Base-by-base conservation (phyloP, 176 grass and related monocot species). In the Tuctoria greenei region DNA sequence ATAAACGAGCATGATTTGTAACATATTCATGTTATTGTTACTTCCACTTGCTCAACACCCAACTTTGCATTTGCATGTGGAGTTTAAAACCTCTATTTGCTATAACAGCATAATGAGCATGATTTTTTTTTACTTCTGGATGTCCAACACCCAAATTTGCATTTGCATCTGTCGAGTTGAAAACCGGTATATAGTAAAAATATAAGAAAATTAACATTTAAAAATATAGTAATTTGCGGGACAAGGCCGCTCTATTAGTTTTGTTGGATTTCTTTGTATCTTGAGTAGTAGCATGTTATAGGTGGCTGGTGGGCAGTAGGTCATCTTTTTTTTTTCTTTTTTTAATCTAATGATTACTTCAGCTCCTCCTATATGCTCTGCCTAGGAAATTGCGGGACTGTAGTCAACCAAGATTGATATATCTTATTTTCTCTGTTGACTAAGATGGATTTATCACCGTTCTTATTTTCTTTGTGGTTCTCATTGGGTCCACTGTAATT, bases 1-100 rank as follows among this genome's bases (percentile, higher is more conserved):
- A 83, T 59, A 61, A 27, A n/a, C 49, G 34, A 60, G 14, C 16
- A 46, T 86, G 26, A 11, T 76, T 46, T 77, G 5, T 40, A 44
- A 66, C 55, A 10, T 42, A 72, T 1, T 66, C 36, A 78, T 77
- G 59, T 51, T 73, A 52, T 37, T 73, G 60, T 67, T 78, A 61
- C n/a, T 31, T 62, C 20, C 55, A 21, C 25, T 25, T 10, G 25
- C 13, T 7, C 0, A 31, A 58, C 55, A 26, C 27, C 37, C 34
- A 25, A 61, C 60, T 63, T 67, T 78, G 35, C 36, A 51, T 55
- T 55, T 68, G 61, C 54, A 46, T 26, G 18, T 67, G 14, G 59
- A 17, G 25, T 68, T 69, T 15, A 61, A 75, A 54, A 68, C 14
- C 42, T 31, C 31, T 31, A 31, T 31, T 31, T 2, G 31, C 31